phyloP scores from a whole-genome alignment of 2,329 filamentous ascomycete species.

The Aschersonia sp. region DNA sequence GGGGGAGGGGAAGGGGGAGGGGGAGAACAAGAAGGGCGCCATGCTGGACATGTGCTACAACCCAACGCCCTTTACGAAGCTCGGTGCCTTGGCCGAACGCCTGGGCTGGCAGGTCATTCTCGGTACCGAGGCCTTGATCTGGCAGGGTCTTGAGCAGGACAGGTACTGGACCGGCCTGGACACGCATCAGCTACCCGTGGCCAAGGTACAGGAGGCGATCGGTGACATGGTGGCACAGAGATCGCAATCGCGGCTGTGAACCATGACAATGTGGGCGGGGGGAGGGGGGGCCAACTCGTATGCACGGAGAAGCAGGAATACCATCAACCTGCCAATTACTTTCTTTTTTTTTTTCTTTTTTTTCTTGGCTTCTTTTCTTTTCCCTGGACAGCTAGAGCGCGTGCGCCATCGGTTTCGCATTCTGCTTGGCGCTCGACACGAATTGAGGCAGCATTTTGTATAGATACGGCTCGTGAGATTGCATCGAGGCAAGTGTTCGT shows the following conservation, averaged over 20 bases:
- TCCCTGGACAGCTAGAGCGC: too few species aligned
- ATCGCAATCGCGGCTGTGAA: conserved; percentile 11
- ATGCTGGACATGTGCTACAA: conserved; percentile 79
- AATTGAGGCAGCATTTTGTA: too few species aligned
- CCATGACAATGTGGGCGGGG: not conserved
- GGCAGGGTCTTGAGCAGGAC: conserved; percentile 59
- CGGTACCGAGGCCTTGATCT: conserved; percentile 65
- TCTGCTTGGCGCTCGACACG: too few species aligned
- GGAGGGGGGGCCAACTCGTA: too few species aligned
- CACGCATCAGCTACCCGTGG: conserved; percentile 42
- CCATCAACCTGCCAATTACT: too few species aligned
- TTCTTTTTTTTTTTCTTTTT: too few species aligned
- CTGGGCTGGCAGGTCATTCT: conserved; percentile 60
- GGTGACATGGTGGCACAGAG: conserved; percentile 22
- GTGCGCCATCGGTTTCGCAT: too few species aligned
- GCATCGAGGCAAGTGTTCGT: too few species aligned
- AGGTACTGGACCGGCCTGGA: conserved; percentile 49
- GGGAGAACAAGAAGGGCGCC: conserved; percentile 39
- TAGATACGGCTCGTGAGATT: too few species aligned
- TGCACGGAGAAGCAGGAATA: too few species aligned
- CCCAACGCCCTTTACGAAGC: conserved; percentile 52
- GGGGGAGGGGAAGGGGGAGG: conserved; percentile 23
- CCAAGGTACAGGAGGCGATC: conserved; percentile 40
- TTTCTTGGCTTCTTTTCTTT: too few species aligned
- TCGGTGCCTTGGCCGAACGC: conserved; percentile 44